Conservation (phyloP, 1,284 basidiomycete species). For the Lentinula novae-zelandiae region DNA sequence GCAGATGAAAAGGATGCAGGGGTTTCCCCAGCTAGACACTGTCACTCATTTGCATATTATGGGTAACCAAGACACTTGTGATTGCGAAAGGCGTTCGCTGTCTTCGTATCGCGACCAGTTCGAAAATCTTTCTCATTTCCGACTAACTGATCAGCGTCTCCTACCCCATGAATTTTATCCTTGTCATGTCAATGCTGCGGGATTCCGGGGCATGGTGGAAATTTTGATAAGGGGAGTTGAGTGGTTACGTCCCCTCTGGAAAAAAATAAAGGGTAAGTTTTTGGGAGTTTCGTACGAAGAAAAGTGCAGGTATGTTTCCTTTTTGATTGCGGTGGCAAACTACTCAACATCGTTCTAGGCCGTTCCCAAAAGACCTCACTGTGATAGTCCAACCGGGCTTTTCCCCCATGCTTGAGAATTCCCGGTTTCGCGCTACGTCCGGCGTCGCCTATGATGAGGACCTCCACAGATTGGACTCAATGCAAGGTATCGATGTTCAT, state of each 20-base stretch:
- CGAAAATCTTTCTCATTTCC: not conserved
- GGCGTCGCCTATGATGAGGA: not conserved
- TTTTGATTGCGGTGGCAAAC: not conserved
- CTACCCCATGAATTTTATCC: not conserved
- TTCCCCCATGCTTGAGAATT: not conserved
- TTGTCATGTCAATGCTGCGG: not conserved
- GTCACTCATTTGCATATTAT: slow-evolving; percentile 5
- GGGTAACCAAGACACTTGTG: not conserved
- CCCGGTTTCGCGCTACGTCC: not conserved
- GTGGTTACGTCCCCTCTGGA: not conserved
- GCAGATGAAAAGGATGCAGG: not conserved
- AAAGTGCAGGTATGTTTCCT: not conserved
- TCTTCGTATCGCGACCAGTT: not conserved
- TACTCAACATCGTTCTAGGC: not conserved
- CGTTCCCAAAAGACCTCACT: slow-evolving; percentile 6
- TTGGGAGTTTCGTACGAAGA: not conserved
- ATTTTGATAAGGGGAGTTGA: no score
- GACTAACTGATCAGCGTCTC: not conserved
- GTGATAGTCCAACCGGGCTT: slow-evolving; percentile 3
- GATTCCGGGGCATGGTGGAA: no score
- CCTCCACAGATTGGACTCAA: not conserved
- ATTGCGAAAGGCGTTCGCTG: not conserved
- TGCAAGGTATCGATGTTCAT: not conserved
- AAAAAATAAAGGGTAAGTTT: not conserved
- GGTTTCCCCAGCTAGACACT: not conserved